Conservation (phyloP, 768 basidiomycete species). For the Austroboletus festivus region DNA sequence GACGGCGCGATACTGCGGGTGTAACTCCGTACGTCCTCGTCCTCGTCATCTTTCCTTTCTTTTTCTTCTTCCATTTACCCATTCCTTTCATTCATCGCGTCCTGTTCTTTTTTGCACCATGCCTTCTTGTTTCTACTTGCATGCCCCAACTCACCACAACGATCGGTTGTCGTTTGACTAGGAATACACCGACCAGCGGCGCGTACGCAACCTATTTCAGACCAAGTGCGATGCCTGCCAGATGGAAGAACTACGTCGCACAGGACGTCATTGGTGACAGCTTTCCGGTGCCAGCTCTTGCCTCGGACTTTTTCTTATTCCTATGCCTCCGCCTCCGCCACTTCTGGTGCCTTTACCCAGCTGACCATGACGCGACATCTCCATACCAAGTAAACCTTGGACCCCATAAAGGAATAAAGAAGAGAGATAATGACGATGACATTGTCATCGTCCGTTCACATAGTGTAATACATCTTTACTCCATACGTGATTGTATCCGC, state of each 20-base stretch:
- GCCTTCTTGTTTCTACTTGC: background rate
- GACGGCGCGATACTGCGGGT: conserved; percentile 55
- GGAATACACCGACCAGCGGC: conserved; percentile 45
- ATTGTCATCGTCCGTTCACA: background rate
- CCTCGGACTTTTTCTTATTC: too few relatives aligned
- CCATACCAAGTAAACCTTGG: background rate
- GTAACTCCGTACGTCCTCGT: conserved; percentile 37
- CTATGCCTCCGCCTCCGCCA: conserved; percentile 6
- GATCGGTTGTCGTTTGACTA: conserved; percentile 12
- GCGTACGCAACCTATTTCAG: conserved; percentile 65
- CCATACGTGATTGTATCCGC: background rate
- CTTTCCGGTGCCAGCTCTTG: too few relatives aligned
- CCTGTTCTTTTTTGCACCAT: background rate
- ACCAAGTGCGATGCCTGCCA: conserved; percentile 59
- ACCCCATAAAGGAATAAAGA: too few relatives aligned
- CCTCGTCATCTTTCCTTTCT: too few relatives aligned
- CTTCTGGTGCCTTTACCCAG: conserved; percentile 1
- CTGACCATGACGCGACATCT: background rate
- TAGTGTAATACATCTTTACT: conserved; percentile 5
- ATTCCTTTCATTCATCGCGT: background rate
- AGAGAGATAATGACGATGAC: background rate
- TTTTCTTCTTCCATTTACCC: too few relatives aligned
- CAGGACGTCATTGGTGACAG: conserved; percentile 24
- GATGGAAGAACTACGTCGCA: conserved; percentile 30
- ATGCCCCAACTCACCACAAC: conserved; percentile 1